Percentiles rank a stretch among this genome's conserved stretches.
Conservation (phyloP, 139 green algal species). For the Chlamydomonas schloesseri region DNA sequence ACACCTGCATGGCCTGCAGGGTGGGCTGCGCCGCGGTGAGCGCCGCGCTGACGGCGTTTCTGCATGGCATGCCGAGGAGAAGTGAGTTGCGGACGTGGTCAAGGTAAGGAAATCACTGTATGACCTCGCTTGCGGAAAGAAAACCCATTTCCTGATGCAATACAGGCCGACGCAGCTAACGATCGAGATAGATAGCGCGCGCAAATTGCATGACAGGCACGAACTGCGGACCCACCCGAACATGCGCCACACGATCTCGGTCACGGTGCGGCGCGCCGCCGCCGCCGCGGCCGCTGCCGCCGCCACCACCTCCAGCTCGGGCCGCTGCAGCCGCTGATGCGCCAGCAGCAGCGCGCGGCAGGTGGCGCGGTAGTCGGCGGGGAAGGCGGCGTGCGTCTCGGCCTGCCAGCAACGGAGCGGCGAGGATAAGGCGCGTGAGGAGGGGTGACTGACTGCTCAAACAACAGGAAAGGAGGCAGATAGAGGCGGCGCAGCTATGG, state of each 20-base stretch:
- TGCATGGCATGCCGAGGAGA: too few species aligned
- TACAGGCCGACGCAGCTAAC: too few species aligned
- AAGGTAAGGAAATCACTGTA: too few species aligned
- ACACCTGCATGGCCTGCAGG: slow-evolving; percentile 8
- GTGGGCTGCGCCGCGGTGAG: slow-evolving; percentile 18
- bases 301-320: slow-evolving; percentile 16
- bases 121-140: too few species aligned
- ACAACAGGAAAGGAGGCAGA: neutral
- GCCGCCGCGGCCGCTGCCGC: neutral
- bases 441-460: too few species aligned
- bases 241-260: slow-evolving; percentile 10
- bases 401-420: slow-evolving; percentile 1
- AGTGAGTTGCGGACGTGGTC: too few species aligned
- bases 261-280: neutral
- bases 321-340: slow-evolving; percentile 28
- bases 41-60: neutral
- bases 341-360: slow-evolving; percentile 46
- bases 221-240: neutral
- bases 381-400: slow-evolving; percentile 48
- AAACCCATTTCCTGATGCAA: too few species aligned
- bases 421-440: too few species aligned
- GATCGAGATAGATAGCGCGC: too few species aligned
- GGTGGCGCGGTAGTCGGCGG: slow-evolving; percentile 26
- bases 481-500: neutral
- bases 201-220: too few species aligned